Conservation (phyloP, 768 basidiomycete species). For the Termitomyces sp. region DNA sequence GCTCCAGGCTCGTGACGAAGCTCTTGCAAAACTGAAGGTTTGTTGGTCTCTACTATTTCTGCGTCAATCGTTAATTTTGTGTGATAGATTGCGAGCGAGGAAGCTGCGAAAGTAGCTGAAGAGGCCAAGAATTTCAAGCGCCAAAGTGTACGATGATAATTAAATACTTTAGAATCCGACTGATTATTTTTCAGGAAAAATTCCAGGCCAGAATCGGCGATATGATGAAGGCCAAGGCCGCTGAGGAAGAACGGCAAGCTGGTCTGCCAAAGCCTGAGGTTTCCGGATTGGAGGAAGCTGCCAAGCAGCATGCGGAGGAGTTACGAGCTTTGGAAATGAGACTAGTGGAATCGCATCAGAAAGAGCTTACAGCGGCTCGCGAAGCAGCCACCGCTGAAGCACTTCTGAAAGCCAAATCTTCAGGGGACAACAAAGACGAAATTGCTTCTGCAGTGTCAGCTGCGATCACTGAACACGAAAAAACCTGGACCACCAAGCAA, state of each 20-base stretch:
- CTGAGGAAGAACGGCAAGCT: constrained; percentile 43
- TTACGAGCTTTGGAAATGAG: constrained; percentile 49
- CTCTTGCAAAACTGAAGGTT: constrained; percentile 55
- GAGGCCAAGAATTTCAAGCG: constrained; percentile 39
- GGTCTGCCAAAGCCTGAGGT: constrained; percentile 20
- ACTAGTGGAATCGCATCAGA: constrained; percentile 47
- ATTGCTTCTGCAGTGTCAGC: constrained; percentile 45
- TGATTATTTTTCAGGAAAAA: constrained; percentile 44
- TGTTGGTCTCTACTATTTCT: neutral
- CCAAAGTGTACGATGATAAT: constrained; percentile 29
- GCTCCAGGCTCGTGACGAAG: constrained; percentile 54
- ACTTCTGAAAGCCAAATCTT: constrained; percentile 30
- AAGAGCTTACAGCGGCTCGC: constrained; percentile 49
- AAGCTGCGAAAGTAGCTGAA: constrained; percentile 37
- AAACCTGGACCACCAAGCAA: constrained; percentile 40
- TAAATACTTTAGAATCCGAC: neutral
- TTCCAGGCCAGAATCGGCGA: constrained; percentile 51
- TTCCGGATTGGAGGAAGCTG: constrained; percentile 30
- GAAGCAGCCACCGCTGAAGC: constrained; percentile 33
- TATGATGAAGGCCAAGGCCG: constrained; percentile 45
- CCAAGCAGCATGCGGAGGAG: constrained; percentile 56
- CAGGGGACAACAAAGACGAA: constrained; percentile 28
- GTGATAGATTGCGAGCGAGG: constrained; percentile 33
- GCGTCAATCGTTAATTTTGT: constrained; percentile 1
- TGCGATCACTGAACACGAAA: constrained; percentile 45